Conservation (phyloP, 148 eudicot species). For the Dianthus caryophyllus region DNA sequence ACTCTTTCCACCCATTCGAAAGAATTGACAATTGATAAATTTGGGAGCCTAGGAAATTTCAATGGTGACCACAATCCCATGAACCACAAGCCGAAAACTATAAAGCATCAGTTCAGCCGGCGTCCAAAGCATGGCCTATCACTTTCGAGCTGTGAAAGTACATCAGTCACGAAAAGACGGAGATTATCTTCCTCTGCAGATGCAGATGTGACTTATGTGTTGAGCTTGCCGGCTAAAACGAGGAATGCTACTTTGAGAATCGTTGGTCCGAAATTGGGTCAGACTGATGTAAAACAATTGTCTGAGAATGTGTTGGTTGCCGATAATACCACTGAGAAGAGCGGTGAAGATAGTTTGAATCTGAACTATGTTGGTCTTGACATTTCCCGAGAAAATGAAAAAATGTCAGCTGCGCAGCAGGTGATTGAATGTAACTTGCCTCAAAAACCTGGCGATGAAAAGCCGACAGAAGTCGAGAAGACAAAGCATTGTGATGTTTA, state of each 20-base stretch:
- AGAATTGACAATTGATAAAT: conserved; percentile 5
- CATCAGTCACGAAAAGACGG: conserved; percentile 28
- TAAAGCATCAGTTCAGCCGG: conserved; percentile 39
- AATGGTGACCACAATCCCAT: conserved; percentile 16
- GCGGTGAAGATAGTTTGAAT: not conserved
- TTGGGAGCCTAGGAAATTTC: conserved; percentile 11
- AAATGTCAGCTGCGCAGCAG: conserved; percentile 10
- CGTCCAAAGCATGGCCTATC: conserved; percentile 23
- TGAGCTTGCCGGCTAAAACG: conserved; percentile 31
- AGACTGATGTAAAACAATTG: conserved; percentile 14
- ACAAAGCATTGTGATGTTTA: not conserved
- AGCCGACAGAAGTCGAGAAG: conserved; percentile 11
- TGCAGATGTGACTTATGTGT: conserved; percentile 20
- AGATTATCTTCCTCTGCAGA: conserved; percentile 27
- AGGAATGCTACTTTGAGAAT: conserved; percentile 16
- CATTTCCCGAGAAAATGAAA: conserved; percentile 7
- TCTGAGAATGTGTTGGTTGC: not conserved
- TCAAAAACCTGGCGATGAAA: conserved; percentile 18
- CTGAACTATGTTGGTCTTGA: not conserved
- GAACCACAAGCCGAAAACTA: conserved; percentile 26
- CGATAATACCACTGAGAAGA: conserved; percentile 18
- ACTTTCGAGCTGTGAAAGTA: conserved; percentile 17
- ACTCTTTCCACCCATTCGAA: not conserved
- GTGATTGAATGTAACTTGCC: conserved; percentile 35
- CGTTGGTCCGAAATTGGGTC: conserved; percentile 20